Percentiles rank a stretch among this genome's conserved stretches.
Conservation (phyloP, 75 land plant species). For the Cupressus sempervirens region DNA sequence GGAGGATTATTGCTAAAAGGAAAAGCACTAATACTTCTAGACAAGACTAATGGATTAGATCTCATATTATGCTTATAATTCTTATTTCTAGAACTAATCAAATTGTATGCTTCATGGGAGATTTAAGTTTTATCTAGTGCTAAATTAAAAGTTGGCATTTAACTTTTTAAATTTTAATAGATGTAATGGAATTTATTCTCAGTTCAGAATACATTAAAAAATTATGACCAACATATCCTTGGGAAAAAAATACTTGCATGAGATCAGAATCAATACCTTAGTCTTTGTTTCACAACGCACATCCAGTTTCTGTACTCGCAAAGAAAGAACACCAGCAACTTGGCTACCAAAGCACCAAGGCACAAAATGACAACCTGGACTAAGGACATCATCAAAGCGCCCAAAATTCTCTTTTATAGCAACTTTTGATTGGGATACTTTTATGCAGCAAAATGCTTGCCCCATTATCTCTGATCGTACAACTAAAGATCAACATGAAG, state of each 20-base stretch:
- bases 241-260: background rate
- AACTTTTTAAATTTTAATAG: too few species aligned
- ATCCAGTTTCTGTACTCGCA: slow-evolving; percentile 62
- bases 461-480: slow-evolving; percentile 31
- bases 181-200: background rate
- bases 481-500: background rate
- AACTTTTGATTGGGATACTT: slow-evolving; percentile 53
- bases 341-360: slow-evolving; percentile 45
- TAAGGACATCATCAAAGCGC: slow-evolving; percentile 44
- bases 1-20: background rate
- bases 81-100: background rate
- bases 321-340: slow-evolving; percentile 44
- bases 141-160: background rate
- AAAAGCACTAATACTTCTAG: background rate
- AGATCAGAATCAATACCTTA: slow-evolving; percentile 27
- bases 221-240: background rate
- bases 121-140: background rate
- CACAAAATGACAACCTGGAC: slow-evolving; percentile 59
- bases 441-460: slow-evolving; percentile 31
- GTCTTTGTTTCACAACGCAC: slow-evolving; percentile 72
- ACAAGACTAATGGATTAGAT: background rate
- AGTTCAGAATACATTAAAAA: background rate
- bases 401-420: slow-evolving; percentile 53
- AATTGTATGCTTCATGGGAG: background rate
- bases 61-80: background rate